Evolutionary conservation across 257 asterid genomes (phyloP), one percentile per base, ranked within the genome.

Genomic region (Nemophila menziesii): DNA sequence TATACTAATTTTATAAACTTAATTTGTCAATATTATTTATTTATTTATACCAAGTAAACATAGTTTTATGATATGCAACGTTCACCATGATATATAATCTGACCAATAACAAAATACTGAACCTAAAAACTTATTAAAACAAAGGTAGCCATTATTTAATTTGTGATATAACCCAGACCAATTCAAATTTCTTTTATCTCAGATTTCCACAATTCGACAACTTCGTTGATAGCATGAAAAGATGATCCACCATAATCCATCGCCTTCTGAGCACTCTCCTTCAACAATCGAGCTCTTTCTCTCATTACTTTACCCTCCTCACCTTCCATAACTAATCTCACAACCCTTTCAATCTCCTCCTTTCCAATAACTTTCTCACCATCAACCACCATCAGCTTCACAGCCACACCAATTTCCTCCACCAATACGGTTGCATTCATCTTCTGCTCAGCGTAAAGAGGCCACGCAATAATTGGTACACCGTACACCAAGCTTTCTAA

Each of bases 381-480:
- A 0, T 18, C 16, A 45, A 14, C 53, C 39, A 33, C 23, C 39
- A 26, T 42, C 11, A 52, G 46, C 49, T 43, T 55, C 33, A 71
- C 38, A 7, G 72, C 79, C 59, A 70, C 79, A 1, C 68, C 74
- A 0, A 54, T 38, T 11, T 64, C 77, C 69, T 68, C 74, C 14
- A 19, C 52, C 4, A 75, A 55, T 39, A 62, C 2, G 5, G 69
- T 17, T 1, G 79, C 64, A 5, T 75, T 71, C 84, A 68, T 67
- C 48, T 39, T 67, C 18, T 75, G 77, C 56, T 75, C 79, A 0
- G 74, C 79, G 14, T 55, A 71, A 9, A 75, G 64, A 0, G 77
- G 84, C 84, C 79, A 71, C 1, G 72, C 79, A n/a, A 71, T 54
- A 2, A 75, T 62, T 1, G 84, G 79, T 14, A 75, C 72, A 0